Evolutionary conservation across 768 basidiomycete genomes (phyloP), one percentile per base, ranked within the genome.

Genomic region (Lentinula sp.): DNA sequence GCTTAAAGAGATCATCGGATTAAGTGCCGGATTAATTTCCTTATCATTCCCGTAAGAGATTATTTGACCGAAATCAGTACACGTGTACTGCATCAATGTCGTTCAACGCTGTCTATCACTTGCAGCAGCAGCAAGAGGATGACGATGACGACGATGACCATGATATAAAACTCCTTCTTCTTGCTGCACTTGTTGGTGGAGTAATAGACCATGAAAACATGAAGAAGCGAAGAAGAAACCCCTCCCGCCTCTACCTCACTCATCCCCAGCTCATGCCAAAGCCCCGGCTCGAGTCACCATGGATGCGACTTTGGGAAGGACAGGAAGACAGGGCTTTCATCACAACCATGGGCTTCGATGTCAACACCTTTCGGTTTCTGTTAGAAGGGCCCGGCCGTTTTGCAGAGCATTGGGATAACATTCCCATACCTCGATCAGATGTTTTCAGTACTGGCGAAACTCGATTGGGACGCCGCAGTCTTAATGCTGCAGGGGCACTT

Each of bases 401-500:
- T 67, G 68, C 61, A 36, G 35, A 32, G 7, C 9, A 9, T 6
- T 52, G 50, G 50, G 23, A 52, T 32, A 32, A 15, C 16, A 52
- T 13, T 6, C 35, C 50, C 6, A 52, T 52, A 20, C 23, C 50
- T 6, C 4, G 50, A 52, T 15, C 8, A 2, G 50, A 52, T 18
- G 50, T 52, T 18, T 45, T 7, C 15, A 7, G 7, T 18, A 3
- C 7, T 13, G 43, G 43, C 15, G 23, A 20, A 7, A 72, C 79
- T n/a, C 64, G 73, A 4, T 65, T 64, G 8, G 62, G 61, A 0
- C 10, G 63, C 0, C 66, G 69, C 0, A 79, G 77, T 0, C 67
- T 80, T 2, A 70, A 77, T 72, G 78, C 74, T 28, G 70, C 69
- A 28, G 77, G 79, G 2, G 79, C 71, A 0, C 69, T 81, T 1